Conservation (phyloP, 2,329 filamentous ascomycete genomes). For the Claviceps sp. region DNA sequence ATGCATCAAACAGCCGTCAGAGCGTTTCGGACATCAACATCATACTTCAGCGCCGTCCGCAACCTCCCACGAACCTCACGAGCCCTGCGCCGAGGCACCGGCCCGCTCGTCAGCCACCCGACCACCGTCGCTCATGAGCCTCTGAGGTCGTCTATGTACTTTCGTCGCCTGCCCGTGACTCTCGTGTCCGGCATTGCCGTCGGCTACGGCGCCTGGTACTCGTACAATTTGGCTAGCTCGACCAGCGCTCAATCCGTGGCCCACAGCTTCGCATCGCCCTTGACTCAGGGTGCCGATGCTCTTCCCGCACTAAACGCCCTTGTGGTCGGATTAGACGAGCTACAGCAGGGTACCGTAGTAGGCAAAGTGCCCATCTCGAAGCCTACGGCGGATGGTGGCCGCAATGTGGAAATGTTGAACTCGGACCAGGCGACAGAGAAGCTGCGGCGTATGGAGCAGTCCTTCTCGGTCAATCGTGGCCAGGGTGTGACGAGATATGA, state of each 20-base stretch:
- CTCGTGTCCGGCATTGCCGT: slow-evolving; percentile 54
- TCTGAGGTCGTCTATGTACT: slow-evolving; percentile 60
- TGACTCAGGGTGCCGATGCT: slow-evolving; percentile 24
- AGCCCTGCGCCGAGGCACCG: slow-evolving; percentile 16
- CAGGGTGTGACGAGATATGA: slow-evolving; percentile 91
- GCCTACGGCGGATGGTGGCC: slow-evolving; percentile 68
- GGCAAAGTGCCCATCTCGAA: slow-evolving; percentile 82
- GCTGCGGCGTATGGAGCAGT: slow-evolving; percentile 79
- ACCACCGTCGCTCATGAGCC: slow-evolving; percentile 32
- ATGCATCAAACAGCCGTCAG: slow-evolving; percentile 65
- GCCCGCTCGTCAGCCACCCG: slow-evolving; percentile 12
- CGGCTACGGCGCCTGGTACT: slow-evolving; percentile 66
- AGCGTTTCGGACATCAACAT: slow-evolving; percentile 55
- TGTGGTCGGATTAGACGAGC: slow-evolving; percentile 78
- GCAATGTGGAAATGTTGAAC: slow-evolving; percentile 90
- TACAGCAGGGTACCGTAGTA: slow-evolving; percentile 77
- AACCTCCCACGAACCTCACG: slow-evolving; percentile 25
- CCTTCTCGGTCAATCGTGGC: slow-evolving; percentile 78
- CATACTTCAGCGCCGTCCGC: slow-evolving; percentile 48
- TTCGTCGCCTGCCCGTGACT: slow-evolving; percentile 53
- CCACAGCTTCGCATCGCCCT: slow-evolving; percentile 30
- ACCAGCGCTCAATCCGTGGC: slow-evolving; percentile 19
- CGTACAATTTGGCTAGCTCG: slow-evolving; percentile 38
- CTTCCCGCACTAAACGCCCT: slow-evolving; percentile 54
- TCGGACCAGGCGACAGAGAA: slow-evolving; percentile 88